Evolutionary conservation across 768 basidiomycete species (phyloP).

Genomic region (Boletales sp.): DNA sequence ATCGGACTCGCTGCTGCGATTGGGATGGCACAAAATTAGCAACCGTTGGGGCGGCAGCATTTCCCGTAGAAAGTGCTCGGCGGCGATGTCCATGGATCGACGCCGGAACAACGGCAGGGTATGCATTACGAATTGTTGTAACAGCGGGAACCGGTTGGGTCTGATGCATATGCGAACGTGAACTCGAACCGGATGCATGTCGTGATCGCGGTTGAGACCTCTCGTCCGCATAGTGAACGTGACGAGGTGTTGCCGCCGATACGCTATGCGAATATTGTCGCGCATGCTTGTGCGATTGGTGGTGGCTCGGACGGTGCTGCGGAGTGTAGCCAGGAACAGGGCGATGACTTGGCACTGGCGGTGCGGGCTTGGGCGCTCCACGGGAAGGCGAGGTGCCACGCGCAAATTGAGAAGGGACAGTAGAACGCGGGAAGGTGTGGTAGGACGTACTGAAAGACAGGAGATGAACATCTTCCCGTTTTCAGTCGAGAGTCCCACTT

Average conservation of each 20-base stretch:
- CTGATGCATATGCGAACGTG: not conserved
- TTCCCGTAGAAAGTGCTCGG: conserved; percentile 21
- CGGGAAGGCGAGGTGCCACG: not conserved
- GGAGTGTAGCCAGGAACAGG: not conserved
- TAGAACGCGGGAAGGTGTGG: conserved; percentile 28
- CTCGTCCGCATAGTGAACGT: conserved; percentile 25
- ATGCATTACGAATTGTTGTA: not conserved
- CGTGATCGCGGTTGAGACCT: conserved; percentile 7
- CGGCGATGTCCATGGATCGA: conserved; percentile 12
- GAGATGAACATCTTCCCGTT: conserved; percentile 10
- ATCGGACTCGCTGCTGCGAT: conserved; percentile 2
- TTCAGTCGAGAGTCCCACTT: conserved; percentile 16
- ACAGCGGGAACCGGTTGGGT: not conserved
- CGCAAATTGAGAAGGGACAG: not conserved
- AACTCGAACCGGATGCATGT: conserved; percentile 6
- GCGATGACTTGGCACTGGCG: conserved; percentile 3
- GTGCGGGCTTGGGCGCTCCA: not conserved
- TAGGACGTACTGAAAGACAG: conserved; percentile 17
- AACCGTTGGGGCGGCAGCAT: not conserved
- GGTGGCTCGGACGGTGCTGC: conserved; percentile 3
- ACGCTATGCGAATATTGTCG: conserved; percentile 7
- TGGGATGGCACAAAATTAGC: conserved; percentile 4
- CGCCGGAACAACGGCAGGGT: conserved; percentile 2
- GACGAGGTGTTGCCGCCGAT: conserved; percentile 18
- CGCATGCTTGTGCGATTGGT: not conserved